Conservation (phyloP, 2,329 filamentous ascomycete genomes). For the Alternaria postmessia region DNA sequence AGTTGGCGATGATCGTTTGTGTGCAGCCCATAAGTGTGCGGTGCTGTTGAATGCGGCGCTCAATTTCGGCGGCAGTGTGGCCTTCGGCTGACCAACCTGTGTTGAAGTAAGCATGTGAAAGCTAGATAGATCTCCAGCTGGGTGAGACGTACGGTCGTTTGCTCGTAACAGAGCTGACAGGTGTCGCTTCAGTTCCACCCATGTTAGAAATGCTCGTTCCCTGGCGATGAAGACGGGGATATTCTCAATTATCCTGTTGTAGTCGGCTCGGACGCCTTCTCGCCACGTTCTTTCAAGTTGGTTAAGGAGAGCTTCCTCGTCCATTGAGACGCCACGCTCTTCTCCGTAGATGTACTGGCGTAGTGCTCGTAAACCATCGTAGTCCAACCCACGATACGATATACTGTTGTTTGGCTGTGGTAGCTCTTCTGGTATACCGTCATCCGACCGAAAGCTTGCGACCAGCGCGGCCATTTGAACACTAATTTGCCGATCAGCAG, state of each 20-base stretch:
- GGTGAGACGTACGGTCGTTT: conserved; percentile 37
- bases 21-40: conserved; percentile 44
- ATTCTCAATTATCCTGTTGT: conserved; percentile 37
- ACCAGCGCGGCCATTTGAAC: conserved; percentile 41
- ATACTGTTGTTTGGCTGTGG: conserved; percentile 27
- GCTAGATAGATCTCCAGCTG: neutral
- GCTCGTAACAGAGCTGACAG: conserved; percentile 46
- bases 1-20: conserved; percentile 43
- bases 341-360: conserved; percentile 44
- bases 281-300: conserved; percentile 43
- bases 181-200: conserved; percentile 47
- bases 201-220: conserved; percentile 46
- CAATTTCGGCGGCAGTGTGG: conserved; percentile 38
- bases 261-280: conserved; percentile 38
- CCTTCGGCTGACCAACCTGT: conserved; percentile 45
- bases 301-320: conserved; percentile 43
- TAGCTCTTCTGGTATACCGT: conserved; percentile 29
- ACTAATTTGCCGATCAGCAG: conserved; percentile 37
- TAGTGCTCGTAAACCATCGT: conserved; percentile 40
- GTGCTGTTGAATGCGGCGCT: conserved; percentile 45
- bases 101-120: conserved; percentile 14
- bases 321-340: conserved; percentile 29
- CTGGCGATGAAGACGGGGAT: conserved; percentile 42
- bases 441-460: conserved; percentile 37
- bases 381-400: conserved; percentile 41